Evolutionary conservation across 164 flowering plant species (phyloP), one percentile per base, ranked within the genome.

Genomic region (Malania oleifera): DNA sequence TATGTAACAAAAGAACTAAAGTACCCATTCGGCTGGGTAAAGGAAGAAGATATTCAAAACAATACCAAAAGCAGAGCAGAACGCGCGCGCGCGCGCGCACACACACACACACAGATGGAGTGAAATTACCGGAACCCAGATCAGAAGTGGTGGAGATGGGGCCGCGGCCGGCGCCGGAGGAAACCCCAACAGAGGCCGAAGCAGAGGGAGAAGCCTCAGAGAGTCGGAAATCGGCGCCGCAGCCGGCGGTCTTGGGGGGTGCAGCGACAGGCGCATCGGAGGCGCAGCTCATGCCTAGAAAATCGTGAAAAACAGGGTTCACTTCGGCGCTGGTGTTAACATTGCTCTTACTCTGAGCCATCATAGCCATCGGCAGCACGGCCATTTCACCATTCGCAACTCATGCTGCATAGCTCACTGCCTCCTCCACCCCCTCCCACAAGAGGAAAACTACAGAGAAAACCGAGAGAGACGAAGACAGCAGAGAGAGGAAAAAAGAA

Each of bases 231-330:
- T 66, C 72, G 26, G 39, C 50, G 17, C 63, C 69, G 9, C 45
- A 53, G 25, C 52, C 52, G 18, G 65, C 51, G 54, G 64, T 12
- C 41, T 63, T 68, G 26, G 74, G 53, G 38, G 62, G 54, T 27
- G 54, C 26, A 64, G 40, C 48, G 15, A n/a, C 40, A 46, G 77
- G 61, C 0, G 72, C 60, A 57, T 70, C 78, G 0, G 74, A 54
- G 55, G 57, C 57, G 63, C 68, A 68, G 34, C 67, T 80, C 60
- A 63, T 65, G 59, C 95, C 87, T 40, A 87, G 67, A 69, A 87
- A 82, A 60, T 84, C 95, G 65, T 87, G 89, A 45, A 82, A 81
- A 62, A 77, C 61, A 19, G 74, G 73, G 48, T 72, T 72, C 41
- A 46, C 61, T 39, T 25, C 62, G 56, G 5, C 51, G 57, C 1